Percentiles rank a stretch among this genome's conserved stretches.
Conservation (phyloP, 1,284 basidiomycete species). For the Leccinum laetum region DNA sequence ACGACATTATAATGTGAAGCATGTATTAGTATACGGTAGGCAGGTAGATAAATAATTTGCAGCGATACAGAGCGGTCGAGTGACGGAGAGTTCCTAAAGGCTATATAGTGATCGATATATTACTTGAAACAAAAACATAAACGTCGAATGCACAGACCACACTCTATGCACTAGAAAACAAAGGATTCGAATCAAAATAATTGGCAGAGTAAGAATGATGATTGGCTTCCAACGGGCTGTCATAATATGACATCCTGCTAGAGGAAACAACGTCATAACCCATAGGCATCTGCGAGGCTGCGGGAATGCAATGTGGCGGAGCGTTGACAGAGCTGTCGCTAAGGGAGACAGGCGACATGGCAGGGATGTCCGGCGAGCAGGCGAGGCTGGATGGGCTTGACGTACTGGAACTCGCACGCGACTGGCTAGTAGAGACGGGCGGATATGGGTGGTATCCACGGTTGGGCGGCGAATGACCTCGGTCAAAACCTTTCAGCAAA, state of each 20-base stretch:
- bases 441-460: constrained; percentile 33
- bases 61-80: constrained; percentile 26
- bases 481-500: constrained; percentile 39
- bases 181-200: constrained; percentile 26
- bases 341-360: constrained; percentile 25
- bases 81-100: constrained; percentile 11
- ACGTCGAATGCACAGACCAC: neutral
- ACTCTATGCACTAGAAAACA: constrained; percentile 30
- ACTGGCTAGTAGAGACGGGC: constrained; percentile 20
- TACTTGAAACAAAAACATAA: constrained; percentile 11
- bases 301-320: constrained; percentile 25
- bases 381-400: constrained; percentile 31
- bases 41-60: constrained; percentile 27
- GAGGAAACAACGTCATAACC: constrained; percentile 28
- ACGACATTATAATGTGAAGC: constrained; percentile 10
- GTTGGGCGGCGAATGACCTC: constrained; percentile 27
- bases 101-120: constrained; percentile 23
- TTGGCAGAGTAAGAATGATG: constrained; percentile 21
- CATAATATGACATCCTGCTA: constrained; percentile 28
- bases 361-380: constrained; percentile 29
- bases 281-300: constrained; percentile 19
- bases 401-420: constrained; percentile 29
- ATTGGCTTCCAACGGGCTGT: constrained; percentile 24
- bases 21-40: constrained; percentile 18
- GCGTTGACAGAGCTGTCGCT: constrained; percentile 12